Evolutionary conservation across 768 basidiomycete species (phyloP).

Genomic region (Lactarius tabidus): DNA sequence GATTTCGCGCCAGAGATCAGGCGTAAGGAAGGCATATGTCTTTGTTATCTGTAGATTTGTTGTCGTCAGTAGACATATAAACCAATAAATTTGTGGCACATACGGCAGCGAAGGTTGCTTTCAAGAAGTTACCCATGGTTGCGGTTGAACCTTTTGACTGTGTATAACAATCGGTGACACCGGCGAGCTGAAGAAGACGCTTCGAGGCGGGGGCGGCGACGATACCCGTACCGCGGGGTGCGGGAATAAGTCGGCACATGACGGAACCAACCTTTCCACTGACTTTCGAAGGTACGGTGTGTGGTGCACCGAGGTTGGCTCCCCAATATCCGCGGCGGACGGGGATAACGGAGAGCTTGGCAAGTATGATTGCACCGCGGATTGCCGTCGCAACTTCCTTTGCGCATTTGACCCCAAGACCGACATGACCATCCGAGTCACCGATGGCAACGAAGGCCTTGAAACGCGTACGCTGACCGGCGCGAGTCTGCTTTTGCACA

Average conservation of each 20-base stretch:
- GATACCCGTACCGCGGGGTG: slow-evolving; percentile 98
- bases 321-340: slow-evolving; percentile 99
- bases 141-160: slow-evolving; percentile 98
- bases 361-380: slow-evolving; percentile 98
- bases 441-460: slow-evolving; percentile 99
- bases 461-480: slow-evolving; percentile 99
- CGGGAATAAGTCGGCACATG: slow-evolving; percentile 98
- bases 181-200: slow-evolving; percentile 94
- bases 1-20: slow-evolving; percentile 96
- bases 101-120: slow-evolving; percentile 92
- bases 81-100: slow-evolving; percentile 31
- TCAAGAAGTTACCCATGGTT: slow-evolving; percentile 98
- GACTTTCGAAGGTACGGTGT: slow-evolving; percentile 98
- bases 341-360: slow-evolving; percentile 96
- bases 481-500: slow-evolving; percentile 99
- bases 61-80: background rate
- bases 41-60: slow-evolving; percentile 71
- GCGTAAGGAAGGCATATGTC: slow-evolving; percentile 97
- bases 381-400: slow-evolving; percentile 99
- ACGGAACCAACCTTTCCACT: slow-evolving; percentile 98
- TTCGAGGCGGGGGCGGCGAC: slow-evolving; percentile 98
- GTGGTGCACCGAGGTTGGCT: slow-evolving; percentile 96
- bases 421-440: slow-evolving; percentile 97
- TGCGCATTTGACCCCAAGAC: slow-evolving; percentile 98
- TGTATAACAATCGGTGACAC: slow-evolving; percentile 97